Conservation (phyloP, 1,139 yeast genomes). For the Geotrichum carabidarum region DNA sequence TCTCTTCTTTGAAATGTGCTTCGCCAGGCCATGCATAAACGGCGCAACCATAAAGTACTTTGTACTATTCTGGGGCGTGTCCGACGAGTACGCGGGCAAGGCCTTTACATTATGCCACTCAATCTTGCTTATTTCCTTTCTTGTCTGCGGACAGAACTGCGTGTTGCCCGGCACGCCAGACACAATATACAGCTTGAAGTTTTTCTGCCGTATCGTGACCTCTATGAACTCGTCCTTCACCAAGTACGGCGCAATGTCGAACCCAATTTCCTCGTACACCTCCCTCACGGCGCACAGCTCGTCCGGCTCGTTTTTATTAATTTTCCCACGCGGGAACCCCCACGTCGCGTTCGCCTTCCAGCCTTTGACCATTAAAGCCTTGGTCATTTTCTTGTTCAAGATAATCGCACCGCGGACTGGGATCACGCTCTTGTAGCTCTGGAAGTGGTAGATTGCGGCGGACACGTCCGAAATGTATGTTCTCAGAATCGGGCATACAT, state of each 20-base stretch:
- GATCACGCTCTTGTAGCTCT: slow-evolving; percentile 78
- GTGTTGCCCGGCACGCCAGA: slow-evolving; percentile 74
- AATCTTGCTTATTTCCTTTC: slow-evolving; percentile 73
- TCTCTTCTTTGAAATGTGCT: slow-evolving; percentile 32
- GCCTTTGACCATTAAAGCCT: slow-evolving; percentile 77
- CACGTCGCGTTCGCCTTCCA: slow-evolving; percentile 72
- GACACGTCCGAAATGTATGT: slow-evolving; percentile 27
- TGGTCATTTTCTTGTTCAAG: slow-evolving; percentile 64
- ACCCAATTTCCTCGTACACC: slow-evolving; percentile 93
- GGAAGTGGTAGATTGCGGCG: slow-evolving; percentile 45
- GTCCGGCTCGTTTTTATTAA: slow-evolving; percentile 88
- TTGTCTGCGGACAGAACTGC: slow-evolving; percentile 69
- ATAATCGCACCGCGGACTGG: slow-evolving; percentile 97
- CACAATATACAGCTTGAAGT: slow-evolving; percentile 75
- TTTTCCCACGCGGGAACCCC: slow-evolving; percentile 98
- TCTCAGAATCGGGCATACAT: slow-evolving; percentile 67
- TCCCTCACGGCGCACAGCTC: slow-evolving; percentile 92
- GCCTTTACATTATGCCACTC: slow-evolving; percentile 56
- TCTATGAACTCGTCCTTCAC: slow-evolving; percentile 72
- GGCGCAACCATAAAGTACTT: slow-evolving; percentile 40
- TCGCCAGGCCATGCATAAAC: slow-evolving; percentile 34
- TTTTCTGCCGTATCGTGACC: slow-evolving; percentile 76
- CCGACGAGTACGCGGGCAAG: slow-evolving; percentile 40
- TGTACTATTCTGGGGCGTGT: slow-evolving; percentile 20
- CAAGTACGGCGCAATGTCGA: slow-evolving; percentile 64